Conservation (phyloP, 2,329 filamentous ascomycete genomes). For the Hypoxylon sp. region DNA sequence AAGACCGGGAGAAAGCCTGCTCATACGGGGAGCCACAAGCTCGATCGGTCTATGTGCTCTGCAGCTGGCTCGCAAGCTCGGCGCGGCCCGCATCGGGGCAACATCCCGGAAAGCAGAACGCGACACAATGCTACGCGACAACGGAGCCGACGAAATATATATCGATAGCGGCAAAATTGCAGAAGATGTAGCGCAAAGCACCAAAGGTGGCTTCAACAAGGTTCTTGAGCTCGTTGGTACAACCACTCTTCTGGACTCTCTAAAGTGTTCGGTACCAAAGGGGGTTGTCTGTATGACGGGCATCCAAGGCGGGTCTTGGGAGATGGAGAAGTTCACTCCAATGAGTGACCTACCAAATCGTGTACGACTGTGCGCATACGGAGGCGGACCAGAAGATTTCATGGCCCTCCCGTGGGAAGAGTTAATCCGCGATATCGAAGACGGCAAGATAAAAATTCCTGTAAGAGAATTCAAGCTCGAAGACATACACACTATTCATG, state of each 20-base stretch:
- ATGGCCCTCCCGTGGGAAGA: constrained; percentile 45
- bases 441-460: constrained; percentile 42
- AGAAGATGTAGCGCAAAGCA: constrained; percentile 1
- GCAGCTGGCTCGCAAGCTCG: constrained; percentile 21
- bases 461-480: constrained; percentile 44
- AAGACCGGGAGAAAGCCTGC: constrained; percentile 58
- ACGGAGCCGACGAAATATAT: constrained; percentile 10
- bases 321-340: constrained; percentile 32
- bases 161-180: constrained; percentile 16
- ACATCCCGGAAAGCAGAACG: constrained; percentile 11
- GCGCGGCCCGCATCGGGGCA: constrained; percentile 15
- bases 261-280: constrained; percentile 14
- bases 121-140: constrained; percentile 4
- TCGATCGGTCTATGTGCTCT: constrained; percentile 45
- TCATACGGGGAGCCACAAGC: constrained; percentile 66
- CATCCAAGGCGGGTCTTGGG: constrained; percentile 43
- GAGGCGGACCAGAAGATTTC: constrained; percentile 30
- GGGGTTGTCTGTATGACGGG: constrained; percentile 15
- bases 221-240: constrained; percentile 60
- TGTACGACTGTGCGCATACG: constrained; percentile 20
- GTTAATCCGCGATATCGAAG: constrained; percentile 37
- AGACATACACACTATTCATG: constrained; percentile 44
- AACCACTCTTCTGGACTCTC: constrained; percentile 10
- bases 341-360: constrained; percentile 19
- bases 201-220: constrained; percentile 59